Evolutionary conservation across 176 grass and related monocot genomes (phyloP).

Genomic region (Aegilops umbellulata): DNA sequence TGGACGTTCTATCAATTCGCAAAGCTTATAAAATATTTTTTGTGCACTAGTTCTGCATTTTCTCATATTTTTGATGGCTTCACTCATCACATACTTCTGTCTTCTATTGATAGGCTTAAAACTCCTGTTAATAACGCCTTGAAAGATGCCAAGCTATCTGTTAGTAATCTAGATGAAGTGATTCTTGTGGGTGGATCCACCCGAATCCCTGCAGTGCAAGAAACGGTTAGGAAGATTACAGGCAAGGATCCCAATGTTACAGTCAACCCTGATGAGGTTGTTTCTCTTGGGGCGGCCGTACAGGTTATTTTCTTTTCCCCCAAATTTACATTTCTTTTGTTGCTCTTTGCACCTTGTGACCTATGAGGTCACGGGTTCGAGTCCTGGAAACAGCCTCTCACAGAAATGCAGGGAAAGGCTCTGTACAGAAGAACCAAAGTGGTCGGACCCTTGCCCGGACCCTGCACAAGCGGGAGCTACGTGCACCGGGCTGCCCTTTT

Average conservation of each 20-base stretch:
- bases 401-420: too few species aligned
- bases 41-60: not conserved
- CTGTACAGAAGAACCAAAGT: too few species aligned
- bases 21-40: not conserved
- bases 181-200: conserved; percentile 99
- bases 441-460: too few species aligned
- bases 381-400: too few species aligned
- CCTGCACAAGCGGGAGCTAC: too few species aligned
- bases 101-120: conserved; percentile 58
- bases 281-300: conserved; percentile 93
- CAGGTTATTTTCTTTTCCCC: conserved; percentile 58
- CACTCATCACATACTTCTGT: not conserved
- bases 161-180: conserved; percentile 85
- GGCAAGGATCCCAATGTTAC: conserved; percentile 99
- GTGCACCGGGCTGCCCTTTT: too few species aligned
- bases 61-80: not conserved
- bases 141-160: conserved; percentile 86
- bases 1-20: conserved; percentile 8
- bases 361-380: too few species aligned
- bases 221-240: conserved; percentile 83
- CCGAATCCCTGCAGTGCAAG: conserved; percentile 91
- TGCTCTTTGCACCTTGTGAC: too few species aligned
- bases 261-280: conserved; percentile 97
- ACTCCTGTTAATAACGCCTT: conserved; percentile 85
- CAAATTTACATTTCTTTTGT: not conserved